phyloP scores from a whole-genome alignment of 805 yeast species.

The Blastobotrys peoriensis region DNA sequence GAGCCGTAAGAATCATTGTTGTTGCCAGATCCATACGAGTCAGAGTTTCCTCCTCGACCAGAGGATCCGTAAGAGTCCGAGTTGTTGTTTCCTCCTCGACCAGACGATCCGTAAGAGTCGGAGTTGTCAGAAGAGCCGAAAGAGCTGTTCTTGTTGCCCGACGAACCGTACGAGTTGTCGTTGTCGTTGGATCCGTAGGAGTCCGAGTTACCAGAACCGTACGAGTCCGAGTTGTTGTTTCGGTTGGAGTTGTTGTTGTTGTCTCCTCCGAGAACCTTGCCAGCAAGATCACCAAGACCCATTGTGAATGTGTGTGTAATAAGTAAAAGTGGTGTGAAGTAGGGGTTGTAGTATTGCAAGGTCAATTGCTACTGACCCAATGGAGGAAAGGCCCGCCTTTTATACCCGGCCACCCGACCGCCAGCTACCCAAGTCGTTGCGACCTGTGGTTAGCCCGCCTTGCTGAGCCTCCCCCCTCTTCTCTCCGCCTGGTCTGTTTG shows the following conservation, averaged over 20 bases:
- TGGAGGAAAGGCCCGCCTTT: not conserved
- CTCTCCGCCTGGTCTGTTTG: not conserved
- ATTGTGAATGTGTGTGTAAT: conserved; percentile 10
- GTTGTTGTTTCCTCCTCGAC: conserved; percentile 29
- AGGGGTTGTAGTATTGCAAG: not conserved
- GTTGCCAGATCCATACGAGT: too few species aligned
- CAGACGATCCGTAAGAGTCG: conserved; percentile 30
- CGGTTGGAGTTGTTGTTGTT: conserved; percentile 3
- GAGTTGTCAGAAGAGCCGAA: conserved; percentile 29
- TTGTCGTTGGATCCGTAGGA: conserved; percentile 20
- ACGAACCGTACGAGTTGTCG: conserved; percentile 20
- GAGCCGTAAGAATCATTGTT: conserved; percentile 17
- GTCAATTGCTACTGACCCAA: not conserved
- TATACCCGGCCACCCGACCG: not conserved
- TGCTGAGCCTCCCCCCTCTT: not conserved
- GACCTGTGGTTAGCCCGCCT: too few species aligned
- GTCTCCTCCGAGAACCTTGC: conserved; percentile 8
- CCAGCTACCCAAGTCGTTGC: too few species aligned
- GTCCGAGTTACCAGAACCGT: conserved; percentile 25
- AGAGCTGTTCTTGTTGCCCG: conserved; percentile 27
- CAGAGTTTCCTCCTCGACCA: conserved; percentile 19
- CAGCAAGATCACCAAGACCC: conserved; percentile 21
- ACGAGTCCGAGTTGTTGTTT: conserved; percentile 27
- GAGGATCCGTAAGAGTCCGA: conserved; percentile 31
- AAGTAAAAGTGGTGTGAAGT: conserved; percentile 1